Percentiles rank a stretch among this genome's conserved stretches.
Evolutionary conservation across 768 basidiomycete genomes (phyloP).

Genomic region (Obba rivulosa): DNA sequence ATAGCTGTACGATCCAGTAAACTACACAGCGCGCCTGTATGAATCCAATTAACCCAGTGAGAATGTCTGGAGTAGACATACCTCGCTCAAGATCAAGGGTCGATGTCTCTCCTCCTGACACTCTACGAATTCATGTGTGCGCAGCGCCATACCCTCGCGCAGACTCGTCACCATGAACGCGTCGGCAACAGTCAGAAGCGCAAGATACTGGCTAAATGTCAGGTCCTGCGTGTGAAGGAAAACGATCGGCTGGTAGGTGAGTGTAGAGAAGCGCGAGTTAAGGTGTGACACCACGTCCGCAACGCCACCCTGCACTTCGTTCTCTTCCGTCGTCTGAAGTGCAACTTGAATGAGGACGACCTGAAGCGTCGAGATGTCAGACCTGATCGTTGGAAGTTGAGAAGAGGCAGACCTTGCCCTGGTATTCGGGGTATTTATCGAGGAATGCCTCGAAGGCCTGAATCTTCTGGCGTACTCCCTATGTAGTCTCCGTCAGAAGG

Average conservation of each 20-base stretch:
- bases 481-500: not conserved
- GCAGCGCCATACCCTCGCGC: slow-evolving; percentile 84
- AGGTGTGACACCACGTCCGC: slow-evolving; percentile 74
- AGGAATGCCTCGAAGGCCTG: slow-evolving; percentile 80
- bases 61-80: slow-evolving; percentile 23
- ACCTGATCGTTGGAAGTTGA: not conserved
- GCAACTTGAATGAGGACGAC: slow-evolving; percentile 86
- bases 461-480: slow-evolving; percentile 80
- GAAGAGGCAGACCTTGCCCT: slow-evolving; percentile 49
- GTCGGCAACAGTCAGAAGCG: slow-evolving; percentile 75
- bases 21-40: slow-evolving; percentile 42
- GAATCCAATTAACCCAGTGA: not conserved
- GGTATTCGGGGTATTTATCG: slow-evolving; percentile 73
- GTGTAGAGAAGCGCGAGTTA: slow-evolving; percentile 76
- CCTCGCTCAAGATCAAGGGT: slow-evolving; percentile 77
- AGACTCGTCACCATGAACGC: slow-evolving; percentile 82
- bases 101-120: slow-evolving; percentile 69
- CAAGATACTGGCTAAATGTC: slow-evolving; percentile 83
- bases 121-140: slow-evolving; percentile 81
- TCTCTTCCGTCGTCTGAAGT: slow-evolving; percentile 72
- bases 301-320: slow-evolving; percentile 69
- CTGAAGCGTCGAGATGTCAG: slow-evolving; percentile 23
- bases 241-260: slow-evolving; percentile 85
- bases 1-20: slow-evolving; percentile 83
- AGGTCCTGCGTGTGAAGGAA: slow-evolving; percentile 82